Conservation (phyloP, 148 eudicot species). For the Chenopodium suecicum region DNA sequence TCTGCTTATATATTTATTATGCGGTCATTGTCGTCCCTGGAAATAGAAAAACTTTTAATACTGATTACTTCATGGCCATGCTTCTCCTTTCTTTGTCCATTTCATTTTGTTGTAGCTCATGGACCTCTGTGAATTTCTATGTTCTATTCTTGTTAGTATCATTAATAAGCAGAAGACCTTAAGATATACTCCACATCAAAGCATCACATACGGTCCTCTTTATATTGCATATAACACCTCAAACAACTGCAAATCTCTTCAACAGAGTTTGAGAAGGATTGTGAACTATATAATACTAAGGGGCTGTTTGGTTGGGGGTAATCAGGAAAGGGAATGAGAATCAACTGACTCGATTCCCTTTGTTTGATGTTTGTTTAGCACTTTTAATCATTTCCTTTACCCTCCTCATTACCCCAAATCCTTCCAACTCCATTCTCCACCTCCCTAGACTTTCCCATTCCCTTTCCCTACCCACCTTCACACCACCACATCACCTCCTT, state of each 20-base stretch:
- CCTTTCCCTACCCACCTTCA: too few relatives aligned
- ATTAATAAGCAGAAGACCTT: background rate
- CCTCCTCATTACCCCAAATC: too few relatives aligned
- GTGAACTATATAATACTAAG: too few relatives aligned
- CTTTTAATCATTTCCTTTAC: too few relatives aligned
- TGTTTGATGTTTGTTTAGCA: too few relatives aligned
- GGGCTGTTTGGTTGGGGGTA: too few relatives aligned
- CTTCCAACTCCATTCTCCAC: too few relatives aligned
- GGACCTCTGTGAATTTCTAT: background rate
- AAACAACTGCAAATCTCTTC: background rate
- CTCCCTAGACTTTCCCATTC: too few relatives aligned
- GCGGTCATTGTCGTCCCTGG: background rate
- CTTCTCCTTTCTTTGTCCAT: background rate
- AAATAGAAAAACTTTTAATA: background rate
- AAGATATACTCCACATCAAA: background rate
- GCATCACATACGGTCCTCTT: background rate
- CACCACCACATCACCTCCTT: too few relatives aligned
- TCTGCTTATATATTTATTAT: background rate
- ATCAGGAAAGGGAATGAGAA: too few relatives aligned
- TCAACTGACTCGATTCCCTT: too few relatives aligned
- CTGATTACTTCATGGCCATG: background rate
- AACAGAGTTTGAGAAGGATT: background rate
- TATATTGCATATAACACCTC: background rate
- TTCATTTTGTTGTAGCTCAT: background rate
- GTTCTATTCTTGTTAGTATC: background rate